Conservation (phyloP, 2,329 filamentous ascomycete species). For the Zymoseptoria passerinii region DNA sequence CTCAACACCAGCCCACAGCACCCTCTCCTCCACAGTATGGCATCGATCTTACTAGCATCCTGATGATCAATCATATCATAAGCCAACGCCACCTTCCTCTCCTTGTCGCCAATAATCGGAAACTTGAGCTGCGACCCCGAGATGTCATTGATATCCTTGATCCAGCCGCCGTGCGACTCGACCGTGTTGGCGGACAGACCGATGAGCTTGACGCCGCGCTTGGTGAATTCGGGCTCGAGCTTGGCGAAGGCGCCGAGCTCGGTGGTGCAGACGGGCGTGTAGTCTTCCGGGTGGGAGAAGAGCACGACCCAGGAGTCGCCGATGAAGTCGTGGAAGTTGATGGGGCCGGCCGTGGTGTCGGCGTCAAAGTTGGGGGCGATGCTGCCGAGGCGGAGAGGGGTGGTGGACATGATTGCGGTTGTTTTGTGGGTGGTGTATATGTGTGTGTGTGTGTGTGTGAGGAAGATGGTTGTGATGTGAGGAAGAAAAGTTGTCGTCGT, state of each 20-base stretch:
- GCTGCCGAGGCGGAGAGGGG: constrained; percentile 55
- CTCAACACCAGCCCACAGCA: constrained; percentile 6
- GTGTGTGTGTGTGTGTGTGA: neutral
- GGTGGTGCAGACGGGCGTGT: constrained; percentile 54
- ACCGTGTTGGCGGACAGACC: constrained; percentile 47
- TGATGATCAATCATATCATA: constrained; percentile 41
- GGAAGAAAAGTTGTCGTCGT: neutral
- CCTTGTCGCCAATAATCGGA: constrained; percentile 44
- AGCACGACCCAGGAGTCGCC: constrained; percentile 62
- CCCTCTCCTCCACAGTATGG: constrained; percentile 19
- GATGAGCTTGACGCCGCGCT: constrained; percentile 55
- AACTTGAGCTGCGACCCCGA: constrained; percentile 38
- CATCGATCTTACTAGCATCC: constrained; percentile 13
- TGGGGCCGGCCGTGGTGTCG: constrained; percentile 56
- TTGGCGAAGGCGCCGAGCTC: constrained; percentile 57
- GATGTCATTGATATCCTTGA: constrained; percentile 59
- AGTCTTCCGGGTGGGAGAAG: constrained; percentile 61
- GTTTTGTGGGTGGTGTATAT: neutral
- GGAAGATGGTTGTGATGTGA: neutral
- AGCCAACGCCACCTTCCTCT: constrained; percentile 40
- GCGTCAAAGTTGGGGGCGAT: constrained; percentile 62
- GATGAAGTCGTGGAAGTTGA: constrained; percentile 66
- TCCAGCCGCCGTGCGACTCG: constrained; percentile 50
- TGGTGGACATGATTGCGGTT: constrained; percentile 7
- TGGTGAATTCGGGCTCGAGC: constrained; percentile 56